Evolutionary conservation across 2,329 filamentous ascomycete species (phyloP).

Genomic region (Neofusicoccum ribis): DNA sequence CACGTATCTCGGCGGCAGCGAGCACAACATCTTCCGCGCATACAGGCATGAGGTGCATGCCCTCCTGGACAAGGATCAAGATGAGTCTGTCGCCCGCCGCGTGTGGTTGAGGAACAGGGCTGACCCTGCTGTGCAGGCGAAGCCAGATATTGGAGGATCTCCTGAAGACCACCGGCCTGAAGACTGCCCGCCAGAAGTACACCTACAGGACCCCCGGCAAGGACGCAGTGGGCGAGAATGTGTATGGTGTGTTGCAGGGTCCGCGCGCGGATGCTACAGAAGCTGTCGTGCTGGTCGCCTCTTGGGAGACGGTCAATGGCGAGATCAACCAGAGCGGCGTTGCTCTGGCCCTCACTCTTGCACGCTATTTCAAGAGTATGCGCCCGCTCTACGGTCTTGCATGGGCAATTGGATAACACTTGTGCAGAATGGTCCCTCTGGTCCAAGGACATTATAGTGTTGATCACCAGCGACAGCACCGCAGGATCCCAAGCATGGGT

Average conservation of each 20-base stretch:
- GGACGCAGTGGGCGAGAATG: constrained; percentile 77
- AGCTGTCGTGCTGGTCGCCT: constrained; percentile 87
- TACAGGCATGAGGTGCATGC: constrained; percentile 81
- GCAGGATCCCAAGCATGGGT: constrained; percentile 95
- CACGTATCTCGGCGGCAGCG: constrained; percentile 94
- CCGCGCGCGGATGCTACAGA: constrained; percentile 95
- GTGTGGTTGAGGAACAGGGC: not conserved
- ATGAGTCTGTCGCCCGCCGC: constrained; percentile 34
- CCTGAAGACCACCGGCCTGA: constrained; percentile 76
- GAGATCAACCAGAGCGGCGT: constrained; percentile 85
- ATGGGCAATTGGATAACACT: not conserved
- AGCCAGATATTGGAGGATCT: constrained; percentile 75
- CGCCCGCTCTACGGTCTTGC: not conserved
- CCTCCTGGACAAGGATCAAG: constrained; percentile 48
- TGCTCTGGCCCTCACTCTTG: constrained; percentile 79
- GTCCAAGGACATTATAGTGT: constrained; percentile 97
- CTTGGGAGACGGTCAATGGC: constrained; percentile 80
- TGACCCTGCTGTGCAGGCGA: constrained; percentile 40
- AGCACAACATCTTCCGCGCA: constrained; percentile 90
- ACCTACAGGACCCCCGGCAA: constrained; percentile 77
- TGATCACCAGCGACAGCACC: constrained; percentile 85
- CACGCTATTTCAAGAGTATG: constrained; percentile 87
- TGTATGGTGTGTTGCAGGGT: constrained; percentile 90
- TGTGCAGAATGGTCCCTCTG: constrained; percentile 82
- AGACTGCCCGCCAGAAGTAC: constrained; percentile 85